Conservation (phyloP, 352 stramenopile species). For the Heterotrichella gracilis region DNA sequence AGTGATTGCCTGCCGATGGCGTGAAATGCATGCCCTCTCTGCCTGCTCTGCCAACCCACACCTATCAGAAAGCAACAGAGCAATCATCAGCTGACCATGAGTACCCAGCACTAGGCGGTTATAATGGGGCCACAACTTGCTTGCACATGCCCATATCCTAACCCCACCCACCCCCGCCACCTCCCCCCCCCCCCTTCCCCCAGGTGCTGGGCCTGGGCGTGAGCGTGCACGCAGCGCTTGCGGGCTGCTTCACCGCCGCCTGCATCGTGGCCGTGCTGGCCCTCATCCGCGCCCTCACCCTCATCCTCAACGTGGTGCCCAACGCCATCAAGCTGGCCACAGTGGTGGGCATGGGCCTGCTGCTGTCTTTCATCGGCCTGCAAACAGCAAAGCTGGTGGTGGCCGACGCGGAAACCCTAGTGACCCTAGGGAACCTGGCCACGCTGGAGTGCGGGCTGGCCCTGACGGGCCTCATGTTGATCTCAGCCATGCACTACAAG, state of each 20-base stretch:
- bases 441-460: slow-evolving; percentile 25
- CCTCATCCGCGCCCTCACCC: slow-evolving; percentile 23
- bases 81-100: too few relatives aligned
- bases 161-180: too few relatives aligned
- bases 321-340: slow-evolving; percentile 27
- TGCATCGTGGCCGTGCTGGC: slow-evolving; percentile 26
- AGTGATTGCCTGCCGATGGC: too few relatives aligned
- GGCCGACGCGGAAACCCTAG: slow-evolving; percentile 24
- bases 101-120: too few relatives aligned
- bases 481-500: slow-evolving; percentile 24
- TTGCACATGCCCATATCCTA: too few relatives aligned
- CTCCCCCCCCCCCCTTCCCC: too few relatives aligned
- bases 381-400: slow-evolving; percentile 25
- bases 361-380: slow-evolving; percentile 29
- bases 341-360: slow-evolving; percentile 27
- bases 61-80: too few relatives aligned
- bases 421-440: slow-evolving; percentile 23
- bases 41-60: too few relatives aligned
- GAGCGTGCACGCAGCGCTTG: slow-evolving; percentile 23
- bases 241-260: slow-evolving; percentile 27
- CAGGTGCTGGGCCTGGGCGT: too few relatives aligned
- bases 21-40: too few relatives aligned
- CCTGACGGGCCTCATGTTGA: slow-evolving; percentile 27
- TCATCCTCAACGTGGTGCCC: slow-evolving; percentile 25
- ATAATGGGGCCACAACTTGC: too few relatives aligned